Evolutionary conservation across 139 green algal species (phyloP), one percentile per base, ranked within the genome.

Genomic region (Dunaliella primolecta): DNA sequence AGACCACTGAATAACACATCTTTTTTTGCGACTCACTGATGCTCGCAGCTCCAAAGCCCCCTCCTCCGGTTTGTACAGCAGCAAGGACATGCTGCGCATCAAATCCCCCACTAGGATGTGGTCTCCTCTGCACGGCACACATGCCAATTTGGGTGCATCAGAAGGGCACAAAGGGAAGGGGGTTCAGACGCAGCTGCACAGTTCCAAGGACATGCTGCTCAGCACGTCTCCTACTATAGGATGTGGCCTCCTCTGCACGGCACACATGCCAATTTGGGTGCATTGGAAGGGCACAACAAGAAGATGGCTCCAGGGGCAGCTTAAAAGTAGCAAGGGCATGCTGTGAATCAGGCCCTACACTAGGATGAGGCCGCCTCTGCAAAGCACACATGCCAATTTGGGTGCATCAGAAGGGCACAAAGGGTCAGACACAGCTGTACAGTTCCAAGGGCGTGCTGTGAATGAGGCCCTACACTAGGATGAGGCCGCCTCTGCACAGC

Each of bases 301-400:
- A n/a, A n/a, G n/a, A n/a, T n/a, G n/a, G n/a, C n/a, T n/a, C n/a
- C n/a, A n/a, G n/a, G n/a, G n/a, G n/a, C n/a, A n/a, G n/a, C n/a
- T 90, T 88, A 96, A 97, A 75, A 93, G 38, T 78, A 97, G 90
- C 84, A 99, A 85, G n/a, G 92, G 90, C 33, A 99, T 93, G 85
- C 91, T 96, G 77, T 97, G 96, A 97, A 99, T 99, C 36, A 99
- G 85, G 88, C 99, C 97, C 93, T 20, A 99, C 93, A 27, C n/a
- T n/a, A 98, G 57, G 38, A 99, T 94, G 87, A 97, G 95, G 86
- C 98, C 95, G 32, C 95, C 96, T 0, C 93, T 92, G 90, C n/a
- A 56, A 21, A 27, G 46, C 46, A 64, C 46, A 64, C 46, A 64
- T 64, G 46, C n/a, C n/a, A n/a, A n/a, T n/a, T n/a, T n/a, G n/a